Conservation (phyloP, 2,329 filamentous ascomycete species). For the Pestalotiopsis sp. region DNA sequence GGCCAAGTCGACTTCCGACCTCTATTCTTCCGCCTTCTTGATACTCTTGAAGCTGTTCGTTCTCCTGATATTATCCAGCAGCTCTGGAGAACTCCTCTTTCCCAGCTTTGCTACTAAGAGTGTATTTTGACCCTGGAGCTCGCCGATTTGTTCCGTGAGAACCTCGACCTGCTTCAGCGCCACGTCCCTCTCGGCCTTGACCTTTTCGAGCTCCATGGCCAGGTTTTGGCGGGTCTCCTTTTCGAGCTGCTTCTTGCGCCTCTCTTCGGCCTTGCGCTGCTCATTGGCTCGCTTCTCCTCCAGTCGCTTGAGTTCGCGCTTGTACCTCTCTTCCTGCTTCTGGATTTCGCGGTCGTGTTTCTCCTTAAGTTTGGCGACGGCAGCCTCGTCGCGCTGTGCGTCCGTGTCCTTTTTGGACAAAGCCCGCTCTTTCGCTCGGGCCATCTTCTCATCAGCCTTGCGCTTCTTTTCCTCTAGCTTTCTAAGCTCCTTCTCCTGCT, state of each 20-base stretch:
- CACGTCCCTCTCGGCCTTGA: slow-evolving; percentile 53
- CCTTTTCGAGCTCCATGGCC: slow-evolving; percentile 54
- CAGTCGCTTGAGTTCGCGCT: slow-evolving; percentile 64
- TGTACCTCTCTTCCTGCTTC: slow-evolving; percentile 69
- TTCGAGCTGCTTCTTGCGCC: slow-evolving; percentile 52
- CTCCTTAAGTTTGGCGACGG: slow-evolving; percentile 60
- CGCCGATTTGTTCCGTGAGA: slow-evolving; percentile 56
- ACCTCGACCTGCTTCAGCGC: slow-evolving; percentile 56
- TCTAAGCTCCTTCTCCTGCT: slow-evolving; percentile 65
- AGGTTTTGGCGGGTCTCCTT: slow-evolving; percentile 55
- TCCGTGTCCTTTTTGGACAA: slow-evolving; percentile 47
- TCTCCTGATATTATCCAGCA: slow-evolving; percentile 2
- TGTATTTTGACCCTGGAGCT: slow-evolving; percentile 63
- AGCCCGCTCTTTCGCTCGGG: slow-evolving; percentile 27
- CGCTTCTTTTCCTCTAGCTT: slow-evolving; percentile 61
- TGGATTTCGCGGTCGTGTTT: slow-evolving; percentile 65
- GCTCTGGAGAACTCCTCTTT: slow-evolving; percentile 34
- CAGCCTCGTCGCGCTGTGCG: slow-evolving; percentile 36
- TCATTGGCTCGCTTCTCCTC: slow-evolving; percentile 67
- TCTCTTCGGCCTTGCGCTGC: slow-evolving; percentile 58
- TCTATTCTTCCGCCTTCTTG: not conserved
- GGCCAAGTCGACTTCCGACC: not conserved
- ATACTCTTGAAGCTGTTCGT: slow-evolving; percentile 1
- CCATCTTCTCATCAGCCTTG: slow-evolving; percentile 42
- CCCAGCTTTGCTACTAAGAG: slow-evolving; percentile 57